Percentiles rank a stretch among this genome's conserved stretches.
Conservation (phyloP, 345 rosid genomes). For the Arabidopsis suecica region DNA sequence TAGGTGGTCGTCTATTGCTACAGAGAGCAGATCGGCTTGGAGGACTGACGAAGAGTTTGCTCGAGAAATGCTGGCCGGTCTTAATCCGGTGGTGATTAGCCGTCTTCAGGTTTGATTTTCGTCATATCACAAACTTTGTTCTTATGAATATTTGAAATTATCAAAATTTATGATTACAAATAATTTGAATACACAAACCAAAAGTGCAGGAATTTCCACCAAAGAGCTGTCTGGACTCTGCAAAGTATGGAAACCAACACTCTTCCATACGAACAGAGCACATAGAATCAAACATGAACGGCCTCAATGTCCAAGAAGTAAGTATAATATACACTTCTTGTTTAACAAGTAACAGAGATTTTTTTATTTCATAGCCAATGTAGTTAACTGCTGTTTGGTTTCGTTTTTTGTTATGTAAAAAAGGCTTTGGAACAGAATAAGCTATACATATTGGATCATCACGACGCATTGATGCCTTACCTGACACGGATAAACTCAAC, state of each 20-base stretch:
- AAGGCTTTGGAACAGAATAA: conserved; percentile 66
- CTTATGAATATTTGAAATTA: not conserved
- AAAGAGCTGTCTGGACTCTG: conserved; percentile 62
- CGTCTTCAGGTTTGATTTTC: conserved; percentile 43
- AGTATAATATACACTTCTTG: conserved; percentile 10
- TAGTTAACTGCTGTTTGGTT: not conserved
- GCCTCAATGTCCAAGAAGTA: conserved; percentile 64
- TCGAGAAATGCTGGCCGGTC: conserved; percentile 85
- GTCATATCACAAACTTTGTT: not conserved
- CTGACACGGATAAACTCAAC: conserved; percentile 72
- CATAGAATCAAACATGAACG: conserved; percentile 66
- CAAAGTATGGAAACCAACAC: conserved; percentile 65
- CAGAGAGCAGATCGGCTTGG: conserved; percentile 66
- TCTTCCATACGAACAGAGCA: conserved; percentile 62
- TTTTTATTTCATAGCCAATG: not conserved
- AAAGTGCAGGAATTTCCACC: conserved; percentile 78
- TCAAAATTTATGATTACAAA: not conserved
- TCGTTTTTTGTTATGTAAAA: conserved; percentile 17
- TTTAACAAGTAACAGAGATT: conserved; percentile 1
- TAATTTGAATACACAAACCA: not conserved
- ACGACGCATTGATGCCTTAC: conserved; percentile 83
- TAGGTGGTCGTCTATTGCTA: not conserved
- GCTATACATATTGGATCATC: conserved; percentile 79
- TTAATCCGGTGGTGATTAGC: conserved; percentile 70
- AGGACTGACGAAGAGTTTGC: conserved; percentile 77